phyloP scores from a whole-genome alignment of 176 grass and related monocot species.

The Oryza meridionalis region DNA sequence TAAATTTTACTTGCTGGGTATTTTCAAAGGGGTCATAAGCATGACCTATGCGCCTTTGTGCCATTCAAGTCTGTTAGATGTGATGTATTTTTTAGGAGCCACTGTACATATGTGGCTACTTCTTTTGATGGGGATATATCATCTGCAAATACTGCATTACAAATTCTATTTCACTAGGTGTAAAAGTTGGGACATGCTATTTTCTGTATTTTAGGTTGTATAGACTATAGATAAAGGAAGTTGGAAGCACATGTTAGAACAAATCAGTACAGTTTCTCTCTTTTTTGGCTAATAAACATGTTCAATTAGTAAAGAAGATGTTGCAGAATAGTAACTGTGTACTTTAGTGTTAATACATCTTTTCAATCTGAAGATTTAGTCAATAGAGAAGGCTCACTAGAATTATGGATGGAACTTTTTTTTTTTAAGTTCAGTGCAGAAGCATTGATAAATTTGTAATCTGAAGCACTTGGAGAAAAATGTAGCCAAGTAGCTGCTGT shows the following conservation, averaged over 20 bases:
- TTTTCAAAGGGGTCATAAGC: slow-evolving; percentile 10
- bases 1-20: neutral
- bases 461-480: neutral
- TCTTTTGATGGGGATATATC: neutral
- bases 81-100: neutral
- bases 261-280: neutral
- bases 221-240: neutral
- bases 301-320: neutral
- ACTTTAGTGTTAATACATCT: neutral
- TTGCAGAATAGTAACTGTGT: slow-evolving; percentile 2
- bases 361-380: neutral
- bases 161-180: neutral
- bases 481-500: neutral
- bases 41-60: neutral
- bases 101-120: neutral
- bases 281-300: neutral
- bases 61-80: slow-evolving; percentile 9
- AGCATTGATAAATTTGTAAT: neutral
- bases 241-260: neutral
- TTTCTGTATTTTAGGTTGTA: neutral
- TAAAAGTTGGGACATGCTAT: neutral
- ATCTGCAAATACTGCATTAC: neutral
- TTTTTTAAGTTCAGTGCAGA: neutral
- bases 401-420: neutral
- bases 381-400: neutral